phyloP scores from a whole-genome alignment of 768 basidiomycete genomes.

The Boletus barrowsii region DNA sequence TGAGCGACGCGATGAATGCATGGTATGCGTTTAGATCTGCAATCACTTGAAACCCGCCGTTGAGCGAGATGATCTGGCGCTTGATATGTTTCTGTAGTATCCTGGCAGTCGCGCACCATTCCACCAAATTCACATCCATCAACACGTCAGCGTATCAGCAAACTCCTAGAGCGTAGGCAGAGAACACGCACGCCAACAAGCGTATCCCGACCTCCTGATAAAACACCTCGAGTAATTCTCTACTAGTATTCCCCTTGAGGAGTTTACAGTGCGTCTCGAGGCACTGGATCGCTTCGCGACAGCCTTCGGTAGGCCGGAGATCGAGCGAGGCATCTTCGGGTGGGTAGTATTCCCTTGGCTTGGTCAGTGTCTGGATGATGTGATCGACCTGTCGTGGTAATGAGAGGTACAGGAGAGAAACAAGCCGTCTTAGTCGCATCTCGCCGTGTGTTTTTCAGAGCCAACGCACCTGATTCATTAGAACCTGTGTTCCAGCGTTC shows the following conservation, averaged over 20 bases:
- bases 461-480: slow-evolving; percentile 81
- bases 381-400: slow-evolving; percentile 74
- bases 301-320: slow-evolving; percentile 82
- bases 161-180: too few species aligned
- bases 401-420: not conserved
- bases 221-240: slow-evolving; percentile 96
- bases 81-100: slow-evolving; percentile 97
- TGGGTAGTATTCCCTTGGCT: slow-evolving; percentile 88
- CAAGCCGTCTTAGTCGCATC: not conserved
- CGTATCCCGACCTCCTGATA: slow-evolving; percentile 96
- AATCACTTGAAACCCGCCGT: slow-evolving; percentile 93
- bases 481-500: slow-evolving; percentile 91
- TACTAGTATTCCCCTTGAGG: slow-evolving; percentile 88
- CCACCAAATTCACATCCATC: too few species aligned
- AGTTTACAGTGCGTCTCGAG: slow-evolving; percentile 89
- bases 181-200: slow-evolving; percentile 62
- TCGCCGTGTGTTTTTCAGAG: too few species aligned
- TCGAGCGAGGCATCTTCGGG: slow-evolving; percentile 76
- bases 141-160: not conserved
- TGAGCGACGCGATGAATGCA: slow-evolving; percentile 81
- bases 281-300: slow-evolving; percentile 85
- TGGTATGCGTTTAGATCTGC: slow-evolving; percentile 95
- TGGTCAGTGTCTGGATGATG: slow-evolving; percentile 79
- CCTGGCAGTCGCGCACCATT: slow-evolving; percentile 25
- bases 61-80: slow-evolving; percentile 91